phyloP scores from a whole-genome alignment of 2,329 filamentous ascomycete species.

The Penicillium nordicum region DNA sequence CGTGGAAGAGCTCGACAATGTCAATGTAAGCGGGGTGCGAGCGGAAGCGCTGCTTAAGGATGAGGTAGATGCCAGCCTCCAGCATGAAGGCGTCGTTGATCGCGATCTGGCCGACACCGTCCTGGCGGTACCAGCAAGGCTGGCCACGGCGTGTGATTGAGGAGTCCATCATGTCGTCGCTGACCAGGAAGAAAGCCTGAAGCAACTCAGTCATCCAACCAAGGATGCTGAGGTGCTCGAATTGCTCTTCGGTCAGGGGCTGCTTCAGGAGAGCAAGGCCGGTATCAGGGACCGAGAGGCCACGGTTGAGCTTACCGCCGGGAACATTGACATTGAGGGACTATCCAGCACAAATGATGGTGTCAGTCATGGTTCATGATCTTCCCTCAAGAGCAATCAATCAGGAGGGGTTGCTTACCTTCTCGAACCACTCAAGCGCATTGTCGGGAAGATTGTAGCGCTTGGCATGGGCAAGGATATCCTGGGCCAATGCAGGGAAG shows the following conservation, averaged over 20 bases:
- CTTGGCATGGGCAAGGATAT: conserved; percentile 73
- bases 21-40: conserved; percentile 84
- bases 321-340: conserved; percentile 79
- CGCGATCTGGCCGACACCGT: conserved; percentile 87
- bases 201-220: conserved; percentile 98
- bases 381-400: too few species aligned
- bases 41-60: conserved; percentile 93
- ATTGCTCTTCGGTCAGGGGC: conserved; percentile 74
- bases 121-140: conserved; percentile 94
- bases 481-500: conserved; percentile 80
- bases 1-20: conserved; percentile 93
- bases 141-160: conserved; percentile 91
- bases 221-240: conserved; percentile 80
- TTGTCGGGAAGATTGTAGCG: conserved; percentile 78
- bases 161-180: conserved; percentile 97
- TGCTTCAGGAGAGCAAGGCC: conserved; percentile 71
- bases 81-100: conserved; percentile 99
- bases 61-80: conserved; percentile 81
- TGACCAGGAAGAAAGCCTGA: conserved; percentile 97
- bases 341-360: conserved; percentile 45
- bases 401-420: conserved; percentile 50
- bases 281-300: conserved; percentile 95
- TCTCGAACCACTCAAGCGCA: conserved; percentile 81
- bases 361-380: conserved; percentile 1
- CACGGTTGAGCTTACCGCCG: conserved; percentile 97